Percentiles rank a stretch among this genome's conserved stretches.
These are phyloP conservation scores for Phyllosticta paracitricarpa DNA, from an alignment of 2,329 filamentous ascomycete genomes.

Conservation along the genomic window DNA sequence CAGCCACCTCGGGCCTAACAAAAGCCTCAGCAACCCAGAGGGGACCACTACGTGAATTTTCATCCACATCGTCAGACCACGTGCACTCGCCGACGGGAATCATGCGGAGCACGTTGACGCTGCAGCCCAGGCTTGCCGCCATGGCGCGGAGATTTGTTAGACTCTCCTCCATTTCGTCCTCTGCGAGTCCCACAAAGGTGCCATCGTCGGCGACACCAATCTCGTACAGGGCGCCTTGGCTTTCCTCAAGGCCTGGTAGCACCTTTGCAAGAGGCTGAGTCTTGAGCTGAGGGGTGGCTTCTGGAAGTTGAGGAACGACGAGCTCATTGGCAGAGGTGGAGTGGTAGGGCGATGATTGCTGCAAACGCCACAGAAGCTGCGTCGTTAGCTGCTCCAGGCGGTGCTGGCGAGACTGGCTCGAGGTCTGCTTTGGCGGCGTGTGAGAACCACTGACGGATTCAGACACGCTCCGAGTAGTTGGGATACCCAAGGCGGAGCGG, in stretches of 20 bases:
- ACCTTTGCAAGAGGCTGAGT: constrained; percentile 44
- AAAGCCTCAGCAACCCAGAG: constrained; percentile 87
- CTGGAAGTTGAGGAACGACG: constrained; percentile 64
- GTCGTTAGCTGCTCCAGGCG: constrained; percentile 87
- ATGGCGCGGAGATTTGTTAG: constrained; percentile 76
- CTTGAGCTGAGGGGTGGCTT: constrained; percentile 52
- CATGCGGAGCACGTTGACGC: constrained; percentile 69
- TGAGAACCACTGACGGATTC: constrained; percentile 27
- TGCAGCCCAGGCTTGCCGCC: constrained; percentile 85
- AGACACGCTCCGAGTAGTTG: constrained; percentile 25
- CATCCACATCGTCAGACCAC: constrained; percentile 44
- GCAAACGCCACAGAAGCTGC: constrained; percentile 85
- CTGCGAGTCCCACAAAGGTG: constrained; percentile 74
- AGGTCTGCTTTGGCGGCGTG: constrained; percentile 36
- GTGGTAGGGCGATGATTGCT: constrained; percentile 90
- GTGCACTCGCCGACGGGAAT: constrained; percentile 81
- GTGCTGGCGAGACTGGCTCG: constrained; percentile 65
- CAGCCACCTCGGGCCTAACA: constrained; percentile 61
- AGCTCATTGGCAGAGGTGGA: constrained; percentile 66
- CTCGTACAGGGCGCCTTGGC: constrained; percentile 86
- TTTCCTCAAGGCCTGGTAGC: constrained; percentile 76
- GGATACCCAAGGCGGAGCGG: constrained; percentile 30
- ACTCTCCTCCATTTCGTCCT: constrained; percentile 89
- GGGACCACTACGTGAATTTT: constrained; percentile 24
- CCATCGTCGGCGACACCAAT: constrained; percentile 95